phyloP scores from a whole-genome alignment of 306 rosid species.

The Fragaria ananassa region DNA sequence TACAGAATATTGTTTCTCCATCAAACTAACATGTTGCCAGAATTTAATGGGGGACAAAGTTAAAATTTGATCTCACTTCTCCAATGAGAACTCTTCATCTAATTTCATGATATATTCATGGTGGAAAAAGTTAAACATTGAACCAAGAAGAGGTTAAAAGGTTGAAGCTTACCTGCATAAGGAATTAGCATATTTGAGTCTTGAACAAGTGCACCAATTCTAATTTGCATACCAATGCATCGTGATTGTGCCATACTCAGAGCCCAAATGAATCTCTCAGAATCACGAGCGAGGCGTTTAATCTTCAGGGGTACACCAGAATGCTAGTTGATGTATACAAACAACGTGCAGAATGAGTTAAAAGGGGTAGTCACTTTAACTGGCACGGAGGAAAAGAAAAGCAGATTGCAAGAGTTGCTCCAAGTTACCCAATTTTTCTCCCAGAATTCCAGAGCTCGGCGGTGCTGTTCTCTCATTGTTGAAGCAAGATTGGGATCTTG shows the following conservation, averaged over 20 bases:
- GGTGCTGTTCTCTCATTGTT: slow-evolving; percentile 59
- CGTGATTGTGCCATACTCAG: slow-evolving; percentile 84
- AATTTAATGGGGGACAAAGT: not conserved
- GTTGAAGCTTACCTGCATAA: slow-evolving; percentile 64
- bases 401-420: slow-evolving; percentile 19
- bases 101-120: not conserved
- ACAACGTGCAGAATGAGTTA: slow-evolving; percentile 18
- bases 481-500: slow-evolving; percentile 81
- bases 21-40: not conserved
- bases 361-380: not conserved
- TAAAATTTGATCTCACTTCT: not conserved
- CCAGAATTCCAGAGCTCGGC: slow-evolving; percentile 72
- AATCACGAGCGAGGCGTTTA: slow-evolving; percentile 79
- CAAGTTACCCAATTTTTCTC: slow-evolving; percentile 72
- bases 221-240: slow-evolving; percentile 69
- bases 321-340: slow-evolving; percentile 51
- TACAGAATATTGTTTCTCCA: not conserved
- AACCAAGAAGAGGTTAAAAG: slow-evolving; percentile 13
- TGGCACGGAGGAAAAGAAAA: slow-evolving; percentile 3
- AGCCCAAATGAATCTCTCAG: slow-evolving; percentile 88
- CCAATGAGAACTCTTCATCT: not conserved
- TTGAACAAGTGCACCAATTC: slow-evolving; percentile 79
- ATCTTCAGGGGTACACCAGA: slow-evolving; percentile 73
- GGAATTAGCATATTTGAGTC: slow-evolving; percentile 83
- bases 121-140: not conserved